Base-by-base conservation (phyloP, 208 protist genomes). In the Trypanosoma theileri region DNA sequence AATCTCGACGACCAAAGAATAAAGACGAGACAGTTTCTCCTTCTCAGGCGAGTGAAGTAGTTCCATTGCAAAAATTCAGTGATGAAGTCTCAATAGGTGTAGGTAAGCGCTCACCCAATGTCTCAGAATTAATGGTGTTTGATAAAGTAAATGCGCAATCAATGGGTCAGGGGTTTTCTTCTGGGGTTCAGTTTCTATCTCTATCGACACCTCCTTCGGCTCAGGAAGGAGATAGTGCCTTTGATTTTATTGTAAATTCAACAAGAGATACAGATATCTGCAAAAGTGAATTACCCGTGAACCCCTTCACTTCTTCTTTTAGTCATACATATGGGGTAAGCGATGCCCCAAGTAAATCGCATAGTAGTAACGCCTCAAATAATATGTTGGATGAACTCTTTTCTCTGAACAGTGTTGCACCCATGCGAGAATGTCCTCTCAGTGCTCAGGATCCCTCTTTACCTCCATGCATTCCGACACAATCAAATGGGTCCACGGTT, bases 41-140 rank as follows among this genome's bases (percentile, higher is more conserved):
- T 10, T n/a, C 21, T 63, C 7, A 53, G 40, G 59, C n/a, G 11
- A 12, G 12, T 7, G 11, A 45, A 21, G 11, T 28, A 42, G 13
- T 22, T 24, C 28, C 22, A 3, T 17, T 14, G 4, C 56, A 60
- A 14, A 9, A 28, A 22, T 9, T 4, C 12, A 42, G 22, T 19
- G 41, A 28, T n/a, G 16, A 31, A 6, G 22, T 59, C 31, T 40
- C 42, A 26, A 51, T 21, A 63, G 26, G 26, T 44, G 16, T n/a
- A 4, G 16, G 8, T 11, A 52, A 68, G 3, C 17, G 1, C 7
- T 28, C 31, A 41, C 50, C 14, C 28, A 8, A 35, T 59, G 14
- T 52, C 13, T 35, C 41, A 14, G 40, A 67, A 35, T 59, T 68
- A 40, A 41, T 68, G 40, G 19, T 24, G 6, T 59, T 68, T 68